Base-by-base conservation (phyloP, 2,329 filamentous ascomycete species). In the Cordyceps tenuipes region DNA sequence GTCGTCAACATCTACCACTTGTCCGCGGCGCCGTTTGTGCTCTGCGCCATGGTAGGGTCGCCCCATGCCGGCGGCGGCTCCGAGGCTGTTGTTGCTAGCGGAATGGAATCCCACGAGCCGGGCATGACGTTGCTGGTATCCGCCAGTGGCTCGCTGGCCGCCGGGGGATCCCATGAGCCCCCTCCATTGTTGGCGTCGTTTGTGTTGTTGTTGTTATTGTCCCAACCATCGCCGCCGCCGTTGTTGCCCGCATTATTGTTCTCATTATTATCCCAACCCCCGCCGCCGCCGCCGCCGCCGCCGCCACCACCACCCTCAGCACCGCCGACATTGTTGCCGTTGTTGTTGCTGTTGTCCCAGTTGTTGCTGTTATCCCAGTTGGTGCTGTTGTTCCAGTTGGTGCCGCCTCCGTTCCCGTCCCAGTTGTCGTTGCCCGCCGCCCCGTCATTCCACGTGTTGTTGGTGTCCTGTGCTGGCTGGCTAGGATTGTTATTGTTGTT, bases 121-220 rank as follows among this genome's bases (percentile, higher is more conserved):
- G 72, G 72, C 70, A 73, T 72, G 34, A 70, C 65, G 34, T 69
- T 72, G 60, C 21, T 63, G 39, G 41, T 34, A 41, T 43, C 47
- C n/a, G 43, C 46, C 57, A 17, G 34, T 43, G 46, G 43, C 29
- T 48, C 57, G 41, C 17, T 46, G 21, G 34, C 39, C 5, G 29
- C 15, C 21, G 21, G 12, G 19, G 12, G 17, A 12, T 49, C 26
- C 51, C 51, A 53, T 9, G 51, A n/a, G 34, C 17, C 23, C 4
- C 57, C 59, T 54, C 53, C 50, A n/a, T 19, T 46, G 4, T 44
- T 55, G 19, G 17, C 51, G 17, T 26, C 26, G 17, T 7, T 44
- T 43, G 15, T 43, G 5, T 47, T 57, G n/a, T 26, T 34, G 17
- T 15, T 44, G 19, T 59, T 46, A 17, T 61, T 62, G n/a, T 15